Percentiles rank a stretch among this genome's conserved stretches.
These are phyloP conservation scores for Curvularia verruculosa DNA, from an alignment of 2,329 filamentous ascomycete species.

Conservation along the genomic window DNA sequence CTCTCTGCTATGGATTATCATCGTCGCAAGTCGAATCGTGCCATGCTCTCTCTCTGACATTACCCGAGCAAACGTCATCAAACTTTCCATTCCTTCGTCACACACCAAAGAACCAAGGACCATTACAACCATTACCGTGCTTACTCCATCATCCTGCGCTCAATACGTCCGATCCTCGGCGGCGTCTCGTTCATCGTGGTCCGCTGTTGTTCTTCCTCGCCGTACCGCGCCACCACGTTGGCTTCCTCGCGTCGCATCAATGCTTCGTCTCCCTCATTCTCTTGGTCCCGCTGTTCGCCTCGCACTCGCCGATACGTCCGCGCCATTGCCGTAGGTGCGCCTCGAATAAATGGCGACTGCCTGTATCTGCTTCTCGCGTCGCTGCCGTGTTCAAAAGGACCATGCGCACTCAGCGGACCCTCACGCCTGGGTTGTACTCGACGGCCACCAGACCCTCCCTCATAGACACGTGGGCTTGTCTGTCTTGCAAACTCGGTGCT, in stretches of 20 bases:
- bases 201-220: conserved; percentile 23
- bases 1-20: background rate
- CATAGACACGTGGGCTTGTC: conserved; percentile 4
- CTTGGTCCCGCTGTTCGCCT: conserved; percentile 38
- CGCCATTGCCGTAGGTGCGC: background rate
- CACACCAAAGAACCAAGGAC: background rate
- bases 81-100: background rate
- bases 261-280: conserved; percentile 37
- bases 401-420: conserved; percentile 10
- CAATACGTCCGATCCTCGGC: conserved; percentile 43
- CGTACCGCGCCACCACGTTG: conserved; percentile 29
- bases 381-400: conserved; percentile 17
- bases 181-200: conserved; percentile 47
- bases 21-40: background rate
- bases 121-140: background rate
- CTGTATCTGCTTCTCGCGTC: conserved; percentile 20
- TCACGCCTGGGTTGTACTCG: conserved; percentile 10
- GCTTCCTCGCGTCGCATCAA: conserved; percentile 38
- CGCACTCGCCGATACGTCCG: conserved; percentile 24
- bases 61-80: background rate
- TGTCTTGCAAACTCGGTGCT: background rate
- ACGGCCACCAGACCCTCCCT: conserved; percentile 1
- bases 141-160: conserved; percentile 27
- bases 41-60: background rate
- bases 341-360: conserved; percentile 12